These are phyloP conservation scores for Komagataella phaffii DNA, from an alignment of 805 yeast genomes.

Conservation along the genomic window DNA sequence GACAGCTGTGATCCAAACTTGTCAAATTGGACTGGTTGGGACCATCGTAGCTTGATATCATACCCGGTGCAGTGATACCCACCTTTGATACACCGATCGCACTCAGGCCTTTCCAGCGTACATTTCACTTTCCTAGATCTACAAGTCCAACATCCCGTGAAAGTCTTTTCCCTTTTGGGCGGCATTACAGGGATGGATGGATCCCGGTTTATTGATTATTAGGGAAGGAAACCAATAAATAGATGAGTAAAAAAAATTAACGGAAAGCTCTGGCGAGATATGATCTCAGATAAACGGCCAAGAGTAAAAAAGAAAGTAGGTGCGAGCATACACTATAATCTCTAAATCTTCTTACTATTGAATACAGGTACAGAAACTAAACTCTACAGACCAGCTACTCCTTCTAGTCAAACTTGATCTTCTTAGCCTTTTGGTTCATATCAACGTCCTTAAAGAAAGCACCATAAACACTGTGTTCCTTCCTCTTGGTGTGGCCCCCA, in stretches of 20 bases:
- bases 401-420: slow-evolving; percentile 62
- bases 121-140: slow-evolving; percentile 71
- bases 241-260: not conserved
- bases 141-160: slow-evolving; percentile 85
- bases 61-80: slow-evolving; percentile 71
- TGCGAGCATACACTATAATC: not conserved
- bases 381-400: not conserved
- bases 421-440: slow-evolving; percentile 70
- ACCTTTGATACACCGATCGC: slow-evolving; percentile 57
- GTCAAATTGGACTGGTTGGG: slow-evolving; percentile 39
- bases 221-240: not conserved
- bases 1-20: slow-evolving; percentile 27
- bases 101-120: slow-evolving; percentile 57
- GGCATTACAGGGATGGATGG: not conserved
- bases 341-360: not conserved
- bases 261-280: not conserved
- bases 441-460: slow-evolving; percentile 94
- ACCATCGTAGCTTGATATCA: slow-evolving; percentile 72
- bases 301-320: not conserved
- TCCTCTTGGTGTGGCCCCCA: slow-evolving; percentile 97
- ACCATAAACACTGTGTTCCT: slow-evolving; percentile 95
- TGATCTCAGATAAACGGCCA: not conserved
- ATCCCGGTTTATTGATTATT: not conserved
- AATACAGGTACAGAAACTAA: not conserved
- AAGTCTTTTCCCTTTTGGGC: slow-evolving; percentile 49